These are phyloP conservation scores for Porpolomopsis calyptriformis DNA, from an alignment of 768 basidiomycete species.

Conservation along the genomic window DNA sequence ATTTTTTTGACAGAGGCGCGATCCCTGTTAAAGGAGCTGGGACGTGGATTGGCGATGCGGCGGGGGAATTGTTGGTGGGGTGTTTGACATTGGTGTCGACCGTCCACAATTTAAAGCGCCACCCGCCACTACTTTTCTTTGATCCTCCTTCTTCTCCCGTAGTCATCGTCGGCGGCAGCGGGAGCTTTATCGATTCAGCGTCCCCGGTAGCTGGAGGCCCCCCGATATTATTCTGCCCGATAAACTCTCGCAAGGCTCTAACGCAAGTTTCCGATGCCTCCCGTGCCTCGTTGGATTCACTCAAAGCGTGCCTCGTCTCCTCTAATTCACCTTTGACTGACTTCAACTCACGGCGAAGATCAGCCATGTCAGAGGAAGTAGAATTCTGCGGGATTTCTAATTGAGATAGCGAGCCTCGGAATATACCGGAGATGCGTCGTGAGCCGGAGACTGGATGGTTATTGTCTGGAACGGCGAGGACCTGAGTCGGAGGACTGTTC, in stretches of 20 bases:
- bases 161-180: slow-evolving; percentile 31
- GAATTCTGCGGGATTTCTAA: slow-evolving; percentile 23
- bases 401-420: slow-evolving; percentile 37
- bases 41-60: not conserved
- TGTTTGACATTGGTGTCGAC: slow-evolving; percentile 25
- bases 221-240: slow-evolving; percentile 59
- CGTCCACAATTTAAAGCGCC: slow-evolving; percentile 69
- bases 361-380: slow-evolving; percentile 38
- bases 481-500: slow-evolving; percentile 25
- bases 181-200: slow-evolving; percentile 27
- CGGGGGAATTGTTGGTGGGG: slow-evolving; percentile 16
- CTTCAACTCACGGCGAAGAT: slow-evolving; percentile 49
- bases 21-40: slow-evolving; percentile 18
- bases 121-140: slow-evolving; percentile 31
- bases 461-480: slow-evolving; percentile 26
- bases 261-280: slow-evolving; percentile 84
- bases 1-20: slow-evolving; percentile 48
- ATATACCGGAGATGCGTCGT: slow-evolving; percentile 42
- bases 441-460: slow-evolving; percentile 16
- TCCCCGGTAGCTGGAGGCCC: slow-evolving; percentile 11
- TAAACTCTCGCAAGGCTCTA: slow-evolving; percentile 72
- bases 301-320: slow-evolving; percentile 53
- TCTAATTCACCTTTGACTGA: slow-evolving; percentile 50
- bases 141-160: slow-evolving; percentile 28
- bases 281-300: slow-evolving; percentile 71